Percentiles rank a stretch among this genome's conserved stretches.
Conservation (phyloP, 768 basidiomycete genomes). For the Vararia minispora region DNA sequence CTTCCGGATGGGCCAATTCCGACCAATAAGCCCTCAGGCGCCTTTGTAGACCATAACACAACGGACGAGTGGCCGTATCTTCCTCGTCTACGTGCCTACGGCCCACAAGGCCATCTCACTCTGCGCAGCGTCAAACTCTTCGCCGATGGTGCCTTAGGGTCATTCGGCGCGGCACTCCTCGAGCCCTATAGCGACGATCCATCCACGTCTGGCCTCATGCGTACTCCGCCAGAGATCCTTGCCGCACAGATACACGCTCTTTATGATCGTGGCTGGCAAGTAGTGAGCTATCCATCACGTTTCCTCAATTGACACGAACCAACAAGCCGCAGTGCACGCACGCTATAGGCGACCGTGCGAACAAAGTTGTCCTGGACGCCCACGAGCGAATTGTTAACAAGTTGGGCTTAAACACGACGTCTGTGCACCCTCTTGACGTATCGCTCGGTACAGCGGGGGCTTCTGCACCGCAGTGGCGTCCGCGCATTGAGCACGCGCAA, state of each 20-base stretch:
- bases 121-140: conserved; percentile 63
- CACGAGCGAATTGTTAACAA: conserved; percentile 51
- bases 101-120: conserved; percentile 20
- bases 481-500: conserved; percentile 90
- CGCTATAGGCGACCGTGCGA: conserved; percentile 84
- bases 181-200: conserved; percentile 79
- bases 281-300: conserved; percentile 37
- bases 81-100: conserved; percentile 19
- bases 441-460: conserved; percentile 13
- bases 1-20: too few species aligned
- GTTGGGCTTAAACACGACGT: conserved; percentile 10
- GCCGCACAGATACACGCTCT: conserved; percentile 45
- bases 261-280: conserved; percentile 71
- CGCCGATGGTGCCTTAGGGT: conserved; percentile 83
- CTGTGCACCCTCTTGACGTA: too few species aligned
- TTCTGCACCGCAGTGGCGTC: conserved; percentile 41
- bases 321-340: conserved; percentile 58
- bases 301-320: neutral
- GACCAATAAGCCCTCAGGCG: too few species aligned
- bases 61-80: conserved; percentile 41
- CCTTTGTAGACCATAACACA: conserved; percentile 52
- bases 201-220: conserved; percentile 59
- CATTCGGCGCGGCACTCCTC: conserved; percentile 83
- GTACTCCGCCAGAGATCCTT: conserved; percentile 41
- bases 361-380: conserved; percentile 71